Evolutionary conservation across 768 basidiomycete genomes (phyloP).

Genomic region (Nidularia pulvinata): DNA sequence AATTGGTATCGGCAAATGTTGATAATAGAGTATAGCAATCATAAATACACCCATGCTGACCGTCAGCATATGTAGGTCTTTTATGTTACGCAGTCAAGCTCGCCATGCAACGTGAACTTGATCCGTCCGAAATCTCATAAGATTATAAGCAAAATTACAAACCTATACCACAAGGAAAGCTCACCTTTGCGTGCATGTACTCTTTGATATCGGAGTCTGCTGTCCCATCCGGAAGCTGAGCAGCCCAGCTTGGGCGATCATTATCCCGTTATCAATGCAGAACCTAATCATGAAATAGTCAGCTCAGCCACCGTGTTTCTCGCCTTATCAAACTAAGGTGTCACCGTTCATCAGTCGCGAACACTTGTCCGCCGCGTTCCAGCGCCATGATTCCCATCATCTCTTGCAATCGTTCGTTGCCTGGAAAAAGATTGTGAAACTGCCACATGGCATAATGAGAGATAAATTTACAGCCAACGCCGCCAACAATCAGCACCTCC

Average conservation of each 20-base stretch:
- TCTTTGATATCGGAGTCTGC: constrained; percentile 73
- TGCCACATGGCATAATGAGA: too few species aligned
- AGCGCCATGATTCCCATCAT: constrained; percentile 99
- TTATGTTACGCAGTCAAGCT: constrained; percentile 30
- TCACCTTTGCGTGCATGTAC: constrained; percentile 91
- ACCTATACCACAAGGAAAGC: constrained; percentile 9
- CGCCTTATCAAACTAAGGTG: too few species aligned
- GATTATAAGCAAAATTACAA: not conserved
- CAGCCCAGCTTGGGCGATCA: constrained; percentile 99
- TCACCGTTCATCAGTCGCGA: constrained; percentile 96
- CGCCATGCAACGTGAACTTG: constrained; percentile 94
- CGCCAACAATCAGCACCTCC: constrained; percentile 97
- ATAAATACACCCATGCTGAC: not conserved
- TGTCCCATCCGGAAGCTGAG: constrained; percentile 91
- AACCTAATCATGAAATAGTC: too few species aligned
- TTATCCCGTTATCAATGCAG: constrained; percentile 99
- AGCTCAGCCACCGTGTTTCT: too few species aligned
- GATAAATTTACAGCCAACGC: constrained; percentile 90
- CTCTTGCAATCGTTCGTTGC: constrained; percentile 90
- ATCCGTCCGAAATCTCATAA: constrained; percentile 86
- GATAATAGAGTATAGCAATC: constrained; percentile 17
- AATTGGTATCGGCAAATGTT: constrained; percentile 51
- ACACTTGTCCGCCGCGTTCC: constrained; percentile 87
- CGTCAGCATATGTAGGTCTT: not conserved
- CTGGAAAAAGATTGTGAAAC: constrained; percentile 32